These are phyloP conservation scores for Beverwykella pulmonaria DNA, from an alignment of 495 filamentous ascomycete species.

Conservation along the genomic window DNA sequence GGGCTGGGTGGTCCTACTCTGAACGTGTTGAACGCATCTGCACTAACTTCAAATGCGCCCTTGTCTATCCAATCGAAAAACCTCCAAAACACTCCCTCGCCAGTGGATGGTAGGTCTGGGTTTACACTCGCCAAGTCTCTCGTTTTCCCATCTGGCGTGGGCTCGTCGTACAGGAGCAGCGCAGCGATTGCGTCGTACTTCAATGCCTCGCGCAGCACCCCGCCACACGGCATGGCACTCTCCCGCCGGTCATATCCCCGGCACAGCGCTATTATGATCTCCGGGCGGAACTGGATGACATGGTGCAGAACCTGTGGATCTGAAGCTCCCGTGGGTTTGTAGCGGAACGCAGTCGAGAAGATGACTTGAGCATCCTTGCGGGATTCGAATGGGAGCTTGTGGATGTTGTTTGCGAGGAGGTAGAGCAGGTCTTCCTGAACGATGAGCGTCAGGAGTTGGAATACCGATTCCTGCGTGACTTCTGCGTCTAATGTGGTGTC, in stretches of 20 bases:
- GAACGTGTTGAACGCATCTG: conserved; percentile 97
- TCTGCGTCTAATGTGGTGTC: conserved; percentile 66
- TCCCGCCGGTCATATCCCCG: conserved; percentile 86
- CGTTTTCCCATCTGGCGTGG: conserved; percentile 57
- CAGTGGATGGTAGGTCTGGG: conserved; percentile 65
- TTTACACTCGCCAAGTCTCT: conserved; percentile 66
- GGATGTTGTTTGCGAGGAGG: conserved; percentile 74
- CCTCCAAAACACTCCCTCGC: conserved; percentile 89
- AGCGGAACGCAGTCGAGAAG: conserved; percentile 84
- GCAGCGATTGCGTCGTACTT: conserved; percentile 88
- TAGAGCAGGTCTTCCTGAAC: conserved; percentile 87
- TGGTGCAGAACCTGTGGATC: conserved; percentile 84
- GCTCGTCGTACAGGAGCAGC: conserved; percentile 90
- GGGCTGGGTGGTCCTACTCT: conserved; percentile 60
- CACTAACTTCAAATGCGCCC: conserved; percentile 92
- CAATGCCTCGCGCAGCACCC: conserved; percentile 85
- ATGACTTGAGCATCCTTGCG: conserved; percentile 89
- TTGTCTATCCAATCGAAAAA: conserved; percentile 98
- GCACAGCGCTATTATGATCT: conserved; percentile 85
- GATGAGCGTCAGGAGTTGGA: conserved; percentile 74
- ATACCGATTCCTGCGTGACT: conserved; percentile 80
- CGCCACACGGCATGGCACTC: conserved; percentile 90
- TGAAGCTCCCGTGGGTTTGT: conserved; percentile 63
- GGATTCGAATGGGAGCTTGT: conserved; percentile 88
- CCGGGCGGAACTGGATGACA: conserved; percentile 79